Percentiles rank a stretch among this genome's conserved stretches.
Conservation (phyloP, 345 rosid species). For the Isatis tinctoria region DNA sequence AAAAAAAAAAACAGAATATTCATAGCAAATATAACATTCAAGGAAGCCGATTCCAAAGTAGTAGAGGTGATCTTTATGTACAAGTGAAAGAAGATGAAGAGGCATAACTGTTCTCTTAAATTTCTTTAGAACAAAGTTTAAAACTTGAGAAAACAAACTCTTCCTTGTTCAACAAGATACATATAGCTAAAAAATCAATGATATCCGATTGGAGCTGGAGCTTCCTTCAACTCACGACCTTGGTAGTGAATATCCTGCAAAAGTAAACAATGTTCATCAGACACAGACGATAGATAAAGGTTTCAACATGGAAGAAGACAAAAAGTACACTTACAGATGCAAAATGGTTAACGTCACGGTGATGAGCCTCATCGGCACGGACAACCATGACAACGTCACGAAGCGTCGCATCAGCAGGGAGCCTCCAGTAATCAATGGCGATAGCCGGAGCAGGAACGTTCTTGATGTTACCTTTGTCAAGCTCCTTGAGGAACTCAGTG, state of each 20-base stretch:
- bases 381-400: slow-evolving; percentile 66
- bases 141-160: background rate
- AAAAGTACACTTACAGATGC: slow-evolving; percentile 50
- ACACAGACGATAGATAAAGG: background rate
- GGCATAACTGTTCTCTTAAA: background rate
- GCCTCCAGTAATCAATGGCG: slow-evolving; percentile 75
- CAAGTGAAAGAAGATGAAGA: background rate
- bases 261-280: background rate
- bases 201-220: slow-evolving; percentile 69
- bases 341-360: slow-evolving; percentile 80
- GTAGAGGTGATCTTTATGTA: background rate
- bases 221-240: slow-evolving; percentile 60
- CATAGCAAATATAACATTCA: background rate
- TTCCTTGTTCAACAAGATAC: background rate
- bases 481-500: slow-evolving; percentile 75
- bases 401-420: slow-evolving; percentile 53
- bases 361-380: slow-evolving; percentile 81
- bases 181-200: slow-evolving; percentile 32
- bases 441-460: slow-evolving; percentile 85
- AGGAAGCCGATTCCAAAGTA: slow-evolving; percentile 5
- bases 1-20: background rate
- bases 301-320: background rate
- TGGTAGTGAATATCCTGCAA: slow-evolving; percentile 66
- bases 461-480: slow-evolving; percentile 68
- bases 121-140: background rate